Base-by-base conservation (phyloP, 176 grass and related monocot genomes). In the Tillandsia fasciculata region DNA sequence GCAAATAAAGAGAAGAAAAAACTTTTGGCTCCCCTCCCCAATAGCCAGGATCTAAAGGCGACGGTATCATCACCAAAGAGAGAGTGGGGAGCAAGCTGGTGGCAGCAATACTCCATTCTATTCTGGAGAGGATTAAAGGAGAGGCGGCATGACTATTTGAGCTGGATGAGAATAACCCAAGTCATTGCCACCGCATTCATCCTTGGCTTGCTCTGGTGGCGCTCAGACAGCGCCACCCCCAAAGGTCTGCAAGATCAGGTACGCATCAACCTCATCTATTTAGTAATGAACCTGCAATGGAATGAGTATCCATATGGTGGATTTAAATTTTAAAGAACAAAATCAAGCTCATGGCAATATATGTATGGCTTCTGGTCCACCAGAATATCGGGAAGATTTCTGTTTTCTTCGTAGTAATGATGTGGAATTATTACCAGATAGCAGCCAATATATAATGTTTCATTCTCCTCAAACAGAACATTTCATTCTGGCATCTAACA, bases 91-190 rank as follows among this genome's bases (percentile, higher is more conserved):
- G 78, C 93, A 67, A 78, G 27, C 79, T 92, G 93, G 93, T 86
- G 86, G 70, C 75, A 89, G 50, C 93, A 96, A 63, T 96, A 85
- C 67, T 79, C 79, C 67, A 96, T 96, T 80, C 83, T 96, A 6
- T 96, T 96, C 53, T 83, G 82, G 64, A 96, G 93, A 83, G 93
- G 93, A 12, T 67, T 96, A 65, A 96, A 92, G 66, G 93, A 96
- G 85, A 82, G 93, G 23, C 76, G 86, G 8, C 89, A 96, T 63
- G 93, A 96, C 72, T 96, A 96, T 70, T 82, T 96, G 74, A 96
- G 93, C 42, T 96, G 93, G 93, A 92, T 96, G 93, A 92, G 93
- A 77, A 96, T 96, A 66, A 92, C 83, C 58, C 93, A 96, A 71
- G 93, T 96, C 79, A 78, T 92, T 78, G 86, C 89, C 54, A 96